Evolutionary conservation across 2,329 filamentous ascomycete genomes (phyloP).

Genomic region (Apiospora koreana): DNA sequence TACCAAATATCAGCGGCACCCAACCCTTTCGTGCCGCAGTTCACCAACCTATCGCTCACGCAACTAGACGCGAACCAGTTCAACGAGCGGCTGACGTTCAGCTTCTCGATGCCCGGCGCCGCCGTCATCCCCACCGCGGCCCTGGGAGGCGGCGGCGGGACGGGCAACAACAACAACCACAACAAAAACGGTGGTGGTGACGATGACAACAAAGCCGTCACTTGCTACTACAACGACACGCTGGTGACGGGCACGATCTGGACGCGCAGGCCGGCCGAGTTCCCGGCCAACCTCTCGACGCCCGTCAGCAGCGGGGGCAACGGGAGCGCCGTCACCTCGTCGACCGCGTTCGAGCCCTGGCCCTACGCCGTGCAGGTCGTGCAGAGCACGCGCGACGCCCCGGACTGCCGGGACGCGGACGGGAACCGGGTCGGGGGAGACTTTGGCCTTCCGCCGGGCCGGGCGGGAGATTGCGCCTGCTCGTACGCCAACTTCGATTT

Average conservation of each 20-base stretch:
- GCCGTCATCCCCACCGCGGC: slow-evolving; percentile 49
- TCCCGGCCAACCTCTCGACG: slow-evolving; percentile 26
- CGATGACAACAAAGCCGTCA: slow-evolving; percentile 43
- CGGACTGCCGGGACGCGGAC: slow-evolving; percentile 50
- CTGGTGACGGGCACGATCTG: slow-evolving; percentile 60
- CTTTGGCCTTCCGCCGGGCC: slow-evolving; percentile 29
- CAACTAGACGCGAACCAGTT: slow-evolving; percentile 33
- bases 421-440: slow-evolving; percentile 38
- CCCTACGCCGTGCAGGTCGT: slow-evolving; percentile 59
- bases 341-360: slow-evolving; percentile 47
- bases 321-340: slow-evolving; percentile 26
- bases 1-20: slow-evolving; percentile 57
- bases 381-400: slow-evolving; percentile 51
- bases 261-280: slow-evolving; percentile 43
- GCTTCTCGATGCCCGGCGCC: slow-evolving; percentile 49
- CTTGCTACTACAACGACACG: slow-evolving; percentile 61
- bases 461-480: slow-evolving; percentile 37
- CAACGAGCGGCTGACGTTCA: slow-evolving; percentile 61
- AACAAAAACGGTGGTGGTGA: slow-evolving; percentile 23
- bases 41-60: slow-evolving; percentile 36
- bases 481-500: slow-evolving; percentile 38
- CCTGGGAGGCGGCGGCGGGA: slow-evolving; percentile 23
- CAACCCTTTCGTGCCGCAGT: slow-evolving; percentile 58
- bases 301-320: slow-evolving; percentile 15
- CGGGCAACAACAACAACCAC: no score